Conservation (phyloP, 2,329 filamentous ascomycete genomes). For the Alternaria metachromatica region DNA sequence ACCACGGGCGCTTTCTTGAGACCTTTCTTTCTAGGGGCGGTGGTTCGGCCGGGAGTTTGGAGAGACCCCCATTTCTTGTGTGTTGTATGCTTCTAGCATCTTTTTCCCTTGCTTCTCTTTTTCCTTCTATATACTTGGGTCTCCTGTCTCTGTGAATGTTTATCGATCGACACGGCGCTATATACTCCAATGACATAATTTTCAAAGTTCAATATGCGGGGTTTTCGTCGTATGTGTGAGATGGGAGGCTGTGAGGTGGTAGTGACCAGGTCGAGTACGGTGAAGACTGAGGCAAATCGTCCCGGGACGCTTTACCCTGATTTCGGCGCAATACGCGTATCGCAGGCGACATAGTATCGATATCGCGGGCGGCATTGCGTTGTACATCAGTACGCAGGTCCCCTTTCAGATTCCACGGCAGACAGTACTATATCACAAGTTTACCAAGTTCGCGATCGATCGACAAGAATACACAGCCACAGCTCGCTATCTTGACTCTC, state of each 20-base stretch:
- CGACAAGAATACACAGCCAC: neutral
- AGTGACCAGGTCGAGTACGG: too few species aligned
- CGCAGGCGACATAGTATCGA: too few species aligned
- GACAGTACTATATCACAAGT: neutral
- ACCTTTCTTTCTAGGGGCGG: neutral
- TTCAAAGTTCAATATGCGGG: neutral
- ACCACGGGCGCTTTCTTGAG: neutral
- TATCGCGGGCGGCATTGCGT: too few species aligned
- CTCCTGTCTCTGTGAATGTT: neutral
- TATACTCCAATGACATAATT: conserved; percentile 3
- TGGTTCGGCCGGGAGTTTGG: neutral
- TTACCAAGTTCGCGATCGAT: neutral
- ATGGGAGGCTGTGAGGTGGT: neutral
- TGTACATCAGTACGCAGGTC: neutral
- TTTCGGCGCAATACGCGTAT: neutral
- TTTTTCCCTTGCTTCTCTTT: neutral
- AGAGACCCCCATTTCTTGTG: neutral
- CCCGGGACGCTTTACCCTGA: neutral
- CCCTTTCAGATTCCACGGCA: too few species aligned
- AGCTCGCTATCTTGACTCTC: neutral
- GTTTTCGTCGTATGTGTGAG: neutral
- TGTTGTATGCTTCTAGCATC: neutral
- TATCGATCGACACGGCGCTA: neutral
- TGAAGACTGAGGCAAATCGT: neutral
- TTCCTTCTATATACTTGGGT: neutral